Percentiles rank a stretch among this genome's conserved stretches.
Evolutionary conservation across 73 alveolate genomes (phyloP).

Genomic region (Blepharisma stoltei): DNA sequence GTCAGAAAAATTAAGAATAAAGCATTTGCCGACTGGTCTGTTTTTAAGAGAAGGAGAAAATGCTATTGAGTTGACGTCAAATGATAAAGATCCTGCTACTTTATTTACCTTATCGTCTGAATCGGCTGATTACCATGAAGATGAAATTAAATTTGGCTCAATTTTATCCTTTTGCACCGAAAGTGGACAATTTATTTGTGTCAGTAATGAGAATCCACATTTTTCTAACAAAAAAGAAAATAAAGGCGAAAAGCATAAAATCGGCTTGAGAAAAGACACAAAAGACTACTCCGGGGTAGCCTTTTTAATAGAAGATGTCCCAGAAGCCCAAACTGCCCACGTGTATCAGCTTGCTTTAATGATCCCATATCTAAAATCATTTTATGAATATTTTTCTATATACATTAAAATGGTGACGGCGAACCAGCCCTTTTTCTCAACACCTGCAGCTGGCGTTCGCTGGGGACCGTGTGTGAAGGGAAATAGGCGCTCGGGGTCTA

Average conservation of each 20-base stretch:
- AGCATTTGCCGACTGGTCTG: slow-evolving; percentile 14
- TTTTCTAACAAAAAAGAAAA: too few relatives aligned
- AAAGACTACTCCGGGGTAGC: slow-evolving; percentile 1
- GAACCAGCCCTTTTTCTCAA: too few relatives aligned
- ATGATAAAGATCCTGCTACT: neutral
- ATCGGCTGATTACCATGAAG: too few relatives aligned
- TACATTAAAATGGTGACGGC: too few relatives aligned
- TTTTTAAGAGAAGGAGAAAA: neutral
- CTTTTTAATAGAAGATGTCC: slow-evolving; percentile 18
- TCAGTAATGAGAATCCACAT: too few relatives aligned
- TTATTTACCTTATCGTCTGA: neutral
- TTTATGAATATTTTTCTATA: neutral
- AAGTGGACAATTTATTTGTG: too few relatives aligned
- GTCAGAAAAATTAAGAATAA: neutral
- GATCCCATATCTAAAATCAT: neutral
- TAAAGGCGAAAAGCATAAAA: too few relatives aligned
- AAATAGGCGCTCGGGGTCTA: too few relatives aligned
- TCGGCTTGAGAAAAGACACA: neutral
- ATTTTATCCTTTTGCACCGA: neutral
- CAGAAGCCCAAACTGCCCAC: slow-evolving; percentile 22
- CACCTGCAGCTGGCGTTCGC: too few relatives aligned
- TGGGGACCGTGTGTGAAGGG: too few relatives aligned
- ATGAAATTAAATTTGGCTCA: neutral
- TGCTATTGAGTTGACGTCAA: neutral
- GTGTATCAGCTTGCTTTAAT: neutral